Evolutionary conservation across 257 asterid species (phyloP).

Genomic region (Solanum medicagineum): DNA sequence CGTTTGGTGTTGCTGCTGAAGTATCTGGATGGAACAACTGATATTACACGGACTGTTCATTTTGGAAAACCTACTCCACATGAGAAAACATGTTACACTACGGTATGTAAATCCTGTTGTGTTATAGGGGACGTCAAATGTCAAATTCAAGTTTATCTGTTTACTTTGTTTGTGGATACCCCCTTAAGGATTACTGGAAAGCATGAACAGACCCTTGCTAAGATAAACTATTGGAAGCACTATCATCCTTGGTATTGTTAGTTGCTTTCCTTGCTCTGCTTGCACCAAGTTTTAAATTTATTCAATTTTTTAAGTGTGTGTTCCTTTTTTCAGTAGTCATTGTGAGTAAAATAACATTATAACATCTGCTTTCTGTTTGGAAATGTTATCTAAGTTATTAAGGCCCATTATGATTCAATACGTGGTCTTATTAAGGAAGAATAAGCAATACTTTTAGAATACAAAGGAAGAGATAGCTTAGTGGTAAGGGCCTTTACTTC

Average conservation of each 20-base stretch:
- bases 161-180: neutral
- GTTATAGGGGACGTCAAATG: neutral
- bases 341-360: neutral
- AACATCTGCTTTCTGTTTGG: neutral
- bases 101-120: conserved; percentile 39
- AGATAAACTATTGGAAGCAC: neutral
- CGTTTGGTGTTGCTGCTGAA: conserved; percentile 20
- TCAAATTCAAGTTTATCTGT: neutral
- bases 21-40: conserved; percentile 99
- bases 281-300: neutral
- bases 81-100: conserved; percentile 94
- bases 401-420: neutral
- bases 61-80: conserved; percentile 85
- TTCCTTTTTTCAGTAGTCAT: neutral
- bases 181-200: neutral
- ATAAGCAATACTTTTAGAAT: neutral
- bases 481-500: neutral
- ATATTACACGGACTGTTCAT: conserved; percentile 92
- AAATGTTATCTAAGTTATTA: neutral
- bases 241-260: neutral
- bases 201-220: neutral
- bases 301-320: neutral
- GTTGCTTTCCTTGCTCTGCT: neutral
- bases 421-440: neutral
- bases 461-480: neutral